phyloP scores from a whole-genome alignment of 495 filamentous ascomycete genomes.

The Talaromyces adpressus region DNA sequence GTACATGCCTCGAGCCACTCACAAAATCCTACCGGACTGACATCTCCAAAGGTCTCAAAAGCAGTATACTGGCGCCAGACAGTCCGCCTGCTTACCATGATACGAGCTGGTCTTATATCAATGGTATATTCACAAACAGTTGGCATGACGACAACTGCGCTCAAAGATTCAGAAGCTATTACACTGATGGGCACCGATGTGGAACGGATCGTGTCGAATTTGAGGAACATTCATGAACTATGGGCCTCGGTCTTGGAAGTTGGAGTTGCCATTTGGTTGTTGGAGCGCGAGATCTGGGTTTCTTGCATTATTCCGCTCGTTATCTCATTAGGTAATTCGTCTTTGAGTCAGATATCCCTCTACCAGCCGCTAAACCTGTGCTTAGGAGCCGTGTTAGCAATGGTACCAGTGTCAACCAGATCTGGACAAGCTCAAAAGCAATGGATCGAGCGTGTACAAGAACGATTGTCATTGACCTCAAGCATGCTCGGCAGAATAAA shows the following conservation, averaged over 20 bases:
- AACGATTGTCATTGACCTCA: slow-evolving; percentile 10
- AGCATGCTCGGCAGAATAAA: slow-evolving; percentile 25
- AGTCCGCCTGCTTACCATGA: slow-evolving; percentile 51
- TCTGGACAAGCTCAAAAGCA: background rate
- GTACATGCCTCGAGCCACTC: slow-evolving; percentile 24
- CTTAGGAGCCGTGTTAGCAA: background rate
- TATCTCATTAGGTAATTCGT: slow-evolving; percentile 33
- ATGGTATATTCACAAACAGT: slow-evolving; percentile 48
- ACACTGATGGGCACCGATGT: slow-evolving; percentile 54
- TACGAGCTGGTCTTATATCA: slow-evolving; percentile 48
- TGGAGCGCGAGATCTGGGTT: slow-evolving; percentile 44
- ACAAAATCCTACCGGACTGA: slow-evolving; percentile 25
- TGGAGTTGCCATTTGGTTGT: slow-evolving; percentile 41
- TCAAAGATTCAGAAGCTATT: slow-evolving; percentile 40
- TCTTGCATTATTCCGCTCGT: slow-evolving; percentile 37
- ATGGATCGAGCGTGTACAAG: slow-evolving; percentile 9
- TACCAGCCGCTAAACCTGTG: background rate
- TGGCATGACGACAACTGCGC: slow-evolving; percentile 28
- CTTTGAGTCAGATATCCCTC: background rate
- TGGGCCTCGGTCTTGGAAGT: slow-evolving; percentile 51
- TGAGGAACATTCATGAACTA: slow-evolving; percentile 36
- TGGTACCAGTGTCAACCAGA: slow-evolving; percentile 1
- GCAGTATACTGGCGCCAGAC: slow-evolving; percentile 44
- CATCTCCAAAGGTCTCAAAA: slow-evolving; percentile 22
- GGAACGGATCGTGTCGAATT: slow-evolving; percentile 35